Evolutionary conservation across 2,329 filamentous ascomycete species (phyloP).

Genomic region (Berkeleyomyces basicola): DNA sequence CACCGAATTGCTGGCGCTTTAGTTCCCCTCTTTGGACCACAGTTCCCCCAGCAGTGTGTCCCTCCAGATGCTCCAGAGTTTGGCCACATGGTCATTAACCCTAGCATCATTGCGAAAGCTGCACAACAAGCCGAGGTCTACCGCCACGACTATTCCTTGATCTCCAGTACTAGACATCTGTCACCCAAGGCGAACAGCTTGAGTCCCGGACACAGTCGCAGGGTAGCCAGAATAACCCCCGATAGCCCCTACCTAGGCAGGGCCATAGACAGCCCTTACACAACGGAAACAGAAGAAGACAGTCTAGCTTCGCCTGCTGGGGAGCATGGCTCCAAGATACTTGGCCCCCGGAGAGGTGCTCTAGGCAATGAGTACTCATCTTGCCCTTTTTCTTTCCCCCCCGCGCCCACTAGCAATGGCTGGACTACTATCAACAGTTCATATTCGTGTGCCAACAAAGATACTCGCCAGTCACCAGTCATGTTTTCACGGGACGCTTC

Average conservation of each 20-base stretch:
- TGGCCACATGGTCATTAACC: slow-evolving; percentile 49
- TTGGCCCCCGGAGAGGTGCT: neutral
- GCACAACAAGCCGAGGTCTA: slow-evolving; percentile 31
- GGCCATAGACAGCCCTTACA: slow-evolving; percentile 22
- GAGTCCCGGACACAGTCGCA: slow-evolving; percentile 1
- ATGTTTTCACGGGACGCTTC: slow-evolving; percentile 9
- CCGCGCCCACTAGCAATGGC: slow-evolving; percentile 4
- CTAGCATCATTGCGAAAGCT: slow-evolving; percentile 35
- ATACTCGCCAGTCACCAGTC: slow-evolving; percentile 2
- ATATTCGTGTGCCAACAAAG: neutral
- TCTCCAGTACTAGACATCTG: neutral
- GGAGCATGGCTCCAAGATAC: neutral
- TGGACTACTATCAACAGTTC: slow-evolving; percentile 5
- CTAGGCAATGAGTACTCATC: neutral
- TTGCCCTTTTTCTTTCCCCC: neutral
- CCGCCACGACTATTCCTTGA: slow-evolving; percentile 21
- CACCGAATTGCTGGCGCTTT: slow-evolving; percentile 66
- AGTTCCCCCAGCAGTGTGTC: slow-evolving; percentile 60
- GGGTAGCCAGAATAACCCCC: neutral
- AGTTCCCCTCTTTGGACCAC: slow-evolving; percentile 75
- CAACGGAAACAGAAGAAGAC: slow-evolving; percentile 26
- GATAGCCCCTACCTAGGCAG: slow-evolving; percentile 3
- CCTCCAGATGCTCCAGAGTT: slow-evolving; percentile 46
- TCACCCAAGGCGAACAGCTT: slow-evolving; percentile 5
- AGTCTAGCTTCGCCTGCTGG: slow-evolving; percentile 13